Conservation (phyloP, 352 stramenopile species). For the Lagenidium sp. region DNA sequence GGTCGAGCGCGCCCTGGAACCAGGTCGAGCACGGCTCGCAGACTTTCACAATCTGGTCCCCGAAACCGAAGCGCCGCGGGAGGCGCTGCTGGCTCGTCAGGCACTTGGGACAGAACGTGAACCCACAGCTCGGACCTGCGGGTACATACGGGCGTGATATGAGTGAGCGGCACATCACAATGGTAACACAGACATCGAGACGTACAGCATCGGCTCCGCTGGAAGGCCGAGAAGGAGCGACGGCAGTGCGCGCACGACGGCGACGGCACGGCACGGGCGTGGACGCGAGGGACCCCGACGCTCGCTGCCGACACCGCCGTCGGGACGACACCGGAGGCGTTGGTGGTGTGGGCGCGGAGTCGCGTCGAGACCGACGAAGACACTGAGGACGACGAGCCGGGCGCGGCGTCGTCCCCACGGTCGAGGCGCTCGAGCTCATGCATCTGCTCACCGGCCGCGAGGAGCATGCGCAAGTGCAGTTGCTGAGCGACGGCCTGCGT, state of each 20-base stretch:
- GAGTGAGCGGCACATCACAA: too few species aligned
- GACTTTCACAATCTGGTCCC: slow-evolving; percentile 31
- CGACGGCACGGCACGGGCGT: slow-evolving; percentile 20
- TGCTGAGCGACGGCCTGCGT: background rate
- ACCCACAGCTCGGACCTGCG: slow-evolving; percentile 30
- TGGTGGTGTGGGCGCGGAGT: too few species aligned
- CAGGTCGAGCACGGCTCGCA: slow-evolving; percentile 53
- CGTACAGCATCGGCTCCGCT: slow-evolving; percentile 49
- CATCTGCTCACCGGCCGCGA: background rate
- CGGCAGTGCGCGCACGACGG: slow-evolving; percentile 37
- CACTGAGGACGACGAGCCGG: too few species aligned
- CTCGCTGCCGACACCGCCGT: background rate
- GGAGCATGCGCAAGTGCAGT: background rate
- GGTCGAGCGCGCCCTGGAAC: slow-evolving; percentile 60
- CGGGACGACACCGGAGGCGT: too few species aligned
- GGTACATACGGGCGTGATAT: too few species aligned
- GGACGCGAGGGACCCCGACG: slow-evolving; percentile 28
- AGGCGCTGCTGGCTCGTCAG: slow-evolving; percentile 41
- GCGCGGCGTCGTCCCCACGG: too few species aligned
- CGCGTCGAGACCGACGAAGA: too few species aligned
- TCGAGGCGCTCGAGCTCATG: too few species aligned
- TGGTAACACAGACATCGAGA: too few species aligned
- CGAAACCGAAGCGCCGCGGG: slow-evolving; percentile 46
- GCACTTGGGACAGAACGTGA: slow-evolving; percentile 59
- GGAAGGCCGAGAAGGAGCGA: slow-evolving; percentile 64